phyloP scores from a whole-genome alignment of 177 flowering plant species.

The Tripterygium wilfordii region DNA sequence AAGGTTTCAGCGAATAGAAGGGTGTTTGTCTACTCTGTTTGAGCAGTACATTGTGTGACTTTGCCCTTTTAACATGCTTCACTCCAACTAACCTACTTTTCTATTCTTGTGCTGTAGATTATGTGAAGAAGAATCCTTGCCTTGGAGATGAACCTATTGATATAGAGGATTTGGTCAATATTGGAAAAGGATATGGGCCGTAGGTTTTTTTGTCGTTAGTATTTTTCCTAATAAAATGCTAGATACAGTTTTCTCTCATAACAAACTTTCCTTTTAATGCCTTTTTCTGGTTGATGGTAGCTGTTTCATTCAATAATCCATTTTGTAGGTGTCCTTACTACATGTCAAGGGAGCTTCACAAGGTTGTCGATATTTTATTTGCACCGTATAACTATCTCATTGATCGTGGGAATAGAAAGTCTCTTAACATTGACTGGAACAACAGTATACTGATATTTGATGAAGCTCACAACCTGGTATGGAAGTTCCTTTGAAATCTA shows the following conservation, averaged over 20 bases:
- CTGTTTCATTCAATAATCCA: neutral
- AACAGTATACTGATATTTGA: constrained; percentile 86
- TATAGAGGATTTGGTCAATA: constrained; percentile 93
- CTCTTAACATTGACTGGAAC: constrained; percentile 58
- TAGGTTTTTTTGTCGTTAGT: constrained; percentile 56
- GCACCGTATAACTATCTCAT: constrained; percentile 98
- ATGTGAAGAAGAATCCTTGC: constrained; percentile 48
- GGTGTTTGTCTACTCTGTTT: too few relatives aligned
- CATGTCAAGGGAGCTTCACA: constrained; percentile 82
- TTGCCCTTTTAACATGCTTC: too few relatives aligned
- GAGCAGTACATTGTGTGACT: too few relatives aligned
- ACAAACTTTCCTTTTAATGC: constrained; percentile 1
- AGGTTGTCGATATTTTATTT: constrained; percentile 78
- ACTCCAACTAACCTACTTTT: too few relatives aligned
- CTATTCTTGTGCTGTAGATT: constrained; percentile 37
- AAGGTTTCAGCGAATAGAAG: too few relatives aligned
- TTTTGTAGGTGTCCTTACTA: constrained; percentile 88
- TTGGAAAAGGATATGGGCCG: constrained; percentile 80
- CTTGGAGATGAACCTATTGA: constrained; percentile 93
- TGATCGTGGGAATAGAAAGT: constrained; percentile 60
- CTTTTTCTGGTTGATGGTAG: neutral
- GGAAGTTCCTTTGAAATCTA: constrained; percentile 1
- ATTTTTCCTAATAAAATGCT: too few relatives aligned
- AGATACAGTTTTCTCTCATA: neutral
- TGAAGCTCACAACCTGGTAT: constrained; percentile 98